Evolutionary conservation across 2,329 filamentous ascomycete species (phyloP).

Genomic region (Colletotrichum viniferum): DNA sequence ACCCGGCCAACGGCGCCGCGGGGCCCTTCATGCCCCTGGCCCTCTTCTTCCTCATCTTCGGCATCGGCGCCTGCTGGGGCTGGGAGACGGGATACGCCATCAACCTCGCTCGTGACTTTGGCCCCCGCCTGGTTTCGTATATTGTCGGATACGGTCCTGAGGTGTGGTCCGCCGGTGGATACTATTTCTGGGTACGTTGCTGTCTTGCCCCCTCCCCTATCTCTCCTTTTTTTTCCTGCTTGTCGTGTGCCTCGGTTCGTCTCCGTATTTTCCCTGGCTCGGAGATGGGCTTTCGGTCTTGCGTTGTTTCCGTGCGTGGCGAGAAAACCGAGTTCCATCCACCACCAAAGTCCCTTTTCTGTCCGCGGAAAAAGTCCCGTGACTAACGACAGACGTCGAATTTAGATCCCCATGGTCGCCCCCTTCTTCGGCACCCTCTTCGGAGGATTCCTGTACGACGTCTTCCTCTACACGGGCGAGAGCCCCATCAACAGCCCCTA

Average conservation of each 20-base stretch:
- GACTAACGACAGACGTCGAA: not conserved
- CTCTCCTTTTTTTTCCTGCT: not conserved
- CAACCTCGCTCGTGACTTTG: conserved; percentile 75
- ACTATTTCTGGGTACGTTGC: conserved; percentile 72
- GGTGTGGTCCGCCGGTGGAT: conserved; percentile 70
- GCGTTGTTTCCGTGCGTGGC: not conserved
- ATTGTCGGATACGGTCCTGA: conserved; percentile 70
- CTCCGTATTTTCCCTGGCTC: not conserved
- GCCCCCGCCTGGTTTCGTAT: conserved; percentile 69
- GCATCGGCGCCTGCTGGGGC: conserved; percentile 74
- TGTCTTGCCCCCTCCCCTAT: not conserved
- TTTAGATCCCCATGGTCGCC: conserved; percentile 72
- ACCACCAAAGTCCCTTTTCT: not conserved
- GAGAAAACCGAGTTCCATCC: not conserved
- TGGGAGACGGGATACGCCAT: conserved; percentile 81
- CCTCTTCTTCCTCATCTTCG: conserved; percentile 76
- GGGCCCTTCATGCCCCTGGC: conserved; percentile 62
- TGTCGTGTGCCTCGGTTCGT: not conserved
- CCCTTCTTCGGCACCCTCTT: conserved; percentile 69
- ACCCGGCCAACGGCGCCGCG: conserved; percentile 60
- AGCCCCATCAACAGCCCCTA: conserved; percentile 72
- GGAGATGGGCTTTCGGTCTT: not conserved
- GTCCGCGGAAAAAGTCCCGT: not conserved
- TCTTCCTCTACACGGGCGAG: conserved; percentile 72
- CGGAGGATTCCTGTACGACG: conserved; percentile 70